Evolutionary conservation across 257 asterid genomes (phyloP).

Genomic region (Leptodermis oblonga): DNA sequence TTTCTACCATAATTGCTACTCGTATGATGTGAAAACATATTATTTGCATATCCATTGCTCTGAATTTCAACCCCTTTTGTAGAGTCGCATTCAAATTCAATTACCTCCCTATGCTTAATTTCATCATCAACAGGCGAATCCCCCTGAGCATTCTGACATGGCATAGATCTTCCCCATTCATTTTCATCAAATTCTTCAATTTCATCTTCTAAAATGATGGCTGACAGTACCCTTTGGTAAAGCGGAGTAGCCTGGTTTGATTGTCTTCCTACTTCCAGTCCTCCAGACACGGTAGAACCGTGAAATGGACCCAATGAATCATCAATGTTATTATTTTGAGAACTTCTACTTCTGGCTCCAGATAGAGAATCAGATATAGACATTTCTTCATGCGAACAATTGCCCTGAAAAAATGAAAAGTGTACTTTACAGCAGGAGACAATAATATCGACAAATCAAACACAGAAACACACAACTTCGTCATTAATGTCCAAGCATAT

Average conservation of each 20-base stretch:
- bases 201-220: slow-evolving; percentile 78
- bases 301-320: slow-evolving; percentile 52
- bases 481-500: not conserved
- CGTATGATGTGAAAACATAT: slow-evolving; percentile 49
- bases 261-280: slow-evolving; percentile 39
- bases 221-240: slow-evolving; percentile 86
- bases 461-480: not conserved
- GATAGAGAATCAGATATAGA: slow-evolving; percentile 37
- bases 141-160: slow-evolving; percentile 25
- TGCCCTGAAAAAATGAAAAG: slow-evolving; percentile 42
- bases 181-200: slow-evolving; percentile 68
- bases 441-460: not conserved
- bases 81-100: slow-evolving; percentile 48
- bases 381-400: slow-evolving; percentile 37
- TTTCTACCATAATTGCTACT: slow-evolving; percentile 30
- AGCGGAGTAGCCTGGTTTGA: slow-evolving; percentile 55
- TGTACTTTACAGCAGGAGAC: slow-evolving; percentile 8
- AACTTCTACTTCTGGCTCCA: slow-evolving; percentile 36
- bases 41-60: slow-evolving; percentile 49
- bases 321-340: slow-evolving; percentile 30
- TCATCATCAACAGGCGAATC: slow-evolving; percentile 42
- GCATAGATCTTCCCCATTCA: slow-evolving; percentile 45
- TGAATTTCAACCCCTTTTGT: slow-evolving; percentile 43
- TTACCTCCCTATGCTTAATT: slow-evolving; percentile 38
- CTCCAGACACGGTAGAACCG: slow-evolving; percentile 38